Base-by-base conservation (phyloP, 805 yeast species). In the Yarrowia sp. region DNA sequence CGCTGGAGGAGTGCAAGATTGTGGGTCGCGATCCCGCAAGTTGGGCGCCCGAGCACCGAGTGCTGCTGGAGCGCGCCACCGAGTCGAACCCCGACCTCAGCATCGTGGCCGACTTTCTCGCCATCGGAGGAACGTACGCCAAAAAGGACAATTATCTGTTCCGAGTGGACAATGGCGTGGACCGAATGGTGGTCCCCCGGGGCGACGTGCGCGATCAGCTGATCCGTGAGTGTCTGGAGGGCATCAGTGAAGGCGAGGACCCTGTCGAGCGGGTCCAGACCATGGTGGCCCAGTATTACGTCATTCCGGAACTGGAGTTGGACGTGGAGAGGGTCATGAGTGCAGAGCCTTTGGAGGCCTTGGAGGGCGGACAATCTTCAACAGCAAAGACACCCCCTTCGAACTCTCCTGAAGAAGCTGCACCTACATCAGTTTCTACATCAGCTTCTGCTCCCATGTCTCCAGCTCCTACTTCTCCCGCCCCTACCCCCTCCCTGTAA, bases 71-170 rank as follows among this genome's bases (percentile, higher is more conserved):
- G 33, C 43, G 44, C 1, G 64, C 50, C 64, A 58, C 64, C 9
- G 64, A 58, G 50, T 58, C 64, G 30, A 43, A 42, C 14, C 44
- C 64, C 3, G 64, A 58, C 40, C 64, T 58, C 33, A 17, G 64
- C 50, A 43, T 58, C 7, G 64, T 58, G 39, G 64, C 64, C 7
- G 50, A 43, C 30, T 58, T 58, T 43, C 50, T 58, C 8, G 64
- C 64, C 49, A 58, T 42, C 9, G 64, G 64, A n/a, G 64, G 64
- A n/a, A 33, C 64, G 12, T 58, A 58, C 40, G 64, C 64, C 19
- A 58, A 58, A 33, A 58, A 58, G 36, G 64, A 58, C 50, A 58
- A 58, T 33, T 58, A 58, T 13, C 50, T 58, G 33, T 58, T 58
- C 15, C 64, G 64, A 9, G 64, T 58, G 40, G 64, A 58, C 33